Evolutionary conservation across 495 filamentous ascomycete species (phyloP).

Genomic region (Penicillium ochrochloron): DNA sequence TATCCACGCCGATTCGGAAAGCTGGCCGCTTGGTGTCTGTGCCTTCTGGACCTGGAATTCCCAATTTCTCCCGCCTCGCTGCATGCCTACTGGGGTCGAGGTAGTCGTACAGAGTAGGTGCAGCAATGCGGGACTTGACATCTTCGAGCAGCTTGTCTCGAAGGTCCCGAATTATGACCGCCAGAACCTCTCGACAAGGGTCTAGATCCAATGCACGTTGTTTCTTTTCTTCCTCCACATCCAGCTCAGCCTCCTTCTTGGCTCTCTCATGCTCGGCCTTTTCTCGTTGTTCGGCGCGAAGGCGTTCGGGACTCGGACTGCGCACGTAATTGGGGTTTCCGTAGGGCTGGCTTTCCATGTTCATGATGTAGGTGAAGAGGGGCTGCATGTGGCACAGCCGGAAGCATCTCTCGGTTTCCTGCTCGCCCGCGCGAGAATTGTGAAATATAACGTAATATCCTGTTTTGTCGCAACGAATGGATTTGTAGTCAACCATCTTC

Average conservation of each 20-base stretch:
- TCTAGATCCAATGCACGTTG: constrained; percentile 83
- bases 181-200: constrained; percentile 78
- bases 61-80: constrained; percentile 73
- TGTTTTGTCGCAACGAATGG: constrained; percentile 77
- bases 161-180: constrained; percentile 78
- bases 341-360: constrained; percentile 79
- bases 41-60: constrained; percentile 72
- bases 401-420: constrained; percentile 79
- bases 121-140: constrained; percentile 81
- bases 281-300: constrained; percentile 57
- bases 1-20: constrained; percentile 57
- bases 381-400: constrained; percentile 70
- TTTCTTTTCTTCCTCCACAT: constrained; percentile 84
- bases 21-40: constrained; percentile 54
- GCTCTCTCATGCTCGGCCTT: constrained; percentile 58
- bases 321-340: constrained; percentile 70
- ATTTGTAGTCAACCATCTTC: constrained; percentile 73
- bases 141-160: constrained; percentile 82
- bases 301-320: constrained; percentile 61
- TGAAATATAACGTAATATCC: constrained; percentile 93
- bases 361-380: constrained; percentile 92
- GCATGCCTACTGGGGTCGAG: constrained; percentile 81
- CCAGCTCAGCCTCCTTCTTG: constrained; percentile 72
- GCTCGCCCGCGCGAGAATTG: constrained; percentile 71
- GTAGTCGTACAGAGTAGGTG: constrained; percentile 78